A percentile compares a stretch with the other conserved stretches of the same genome.
Evolutionary conservation across 768 basidiomycete species (phyloP).

Genomic region (Trametes coccinea): DNA sequence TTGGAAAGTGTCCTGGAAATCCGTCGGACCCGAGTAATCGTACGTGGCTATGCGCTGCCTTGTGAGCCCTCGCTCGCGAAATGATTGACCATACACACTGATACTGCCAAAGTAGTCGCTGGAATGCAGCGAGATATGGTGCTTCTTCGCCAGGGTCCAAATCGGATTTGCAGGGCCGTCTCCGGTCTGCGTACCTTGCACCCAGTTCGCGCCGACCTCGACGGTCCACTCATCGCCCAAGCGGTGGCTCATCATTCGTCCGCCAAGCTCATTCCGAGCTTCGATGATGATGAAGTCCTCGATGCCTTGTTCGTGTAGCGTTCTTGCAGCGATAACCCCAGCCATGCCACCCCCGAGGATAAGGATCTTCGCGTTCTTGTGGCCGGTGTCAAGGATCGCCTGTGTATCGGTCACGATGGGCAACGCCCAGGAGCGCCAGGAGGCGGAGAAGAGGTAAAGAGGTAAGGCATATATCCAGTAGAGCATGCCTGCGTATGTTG

Average conservation of each 20-base stretch:
- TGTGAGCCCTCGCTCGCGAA: background rate
- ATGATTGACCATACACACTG: constrained; percentile 35
- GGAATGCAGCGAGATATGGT: constrained; percentile 46
- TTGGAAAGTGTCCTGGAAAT: constrained; percentile 50
- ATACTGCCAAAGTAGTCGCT: constrained; percentile 45
- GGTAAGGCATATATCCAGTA: background rate
- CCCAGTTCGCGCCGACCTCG: constrained; percentile 63
- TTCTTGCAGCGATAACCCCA: constrained; percentile 64
- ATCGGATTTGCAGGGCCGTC: constrained; percentile 61
- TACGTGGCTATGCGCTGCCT: constrained; percentile 46
- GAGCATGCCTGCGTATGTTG: background rate
- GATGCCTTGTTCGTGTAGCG: constrained; percentile 53
- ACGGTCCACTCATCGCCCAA: constrained; percentile 51
- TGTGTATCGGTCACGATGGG: background rate
- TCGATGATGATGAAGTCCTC: constrained; percentile 63
- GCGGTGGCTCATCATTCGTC: constrained; percentile 50
- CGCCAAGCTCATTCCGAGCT: constrained; percentile 58
- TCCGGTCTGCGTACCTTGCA: constrained; percentile 51
- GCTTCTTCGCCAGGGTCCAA: constrained; percentile 54
- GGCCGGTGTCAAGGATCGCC: background rate
- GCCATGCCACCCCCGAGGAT: constrained; percentile 69
- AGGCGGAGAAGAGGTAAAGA: background rate
- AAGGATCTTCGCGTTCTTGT: constrained; percentile 42
- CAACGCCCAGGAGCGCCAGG: background rate
- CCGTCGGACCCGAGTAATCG: constrained; percentile 48